A percentile compares a stretch with the other conserved stretches of the same genome.
phyloP scores from a whole-genome alignment of 2,329 filamentous ascomycete genomes.

The Endoconidiophora laricicola region DNA sequence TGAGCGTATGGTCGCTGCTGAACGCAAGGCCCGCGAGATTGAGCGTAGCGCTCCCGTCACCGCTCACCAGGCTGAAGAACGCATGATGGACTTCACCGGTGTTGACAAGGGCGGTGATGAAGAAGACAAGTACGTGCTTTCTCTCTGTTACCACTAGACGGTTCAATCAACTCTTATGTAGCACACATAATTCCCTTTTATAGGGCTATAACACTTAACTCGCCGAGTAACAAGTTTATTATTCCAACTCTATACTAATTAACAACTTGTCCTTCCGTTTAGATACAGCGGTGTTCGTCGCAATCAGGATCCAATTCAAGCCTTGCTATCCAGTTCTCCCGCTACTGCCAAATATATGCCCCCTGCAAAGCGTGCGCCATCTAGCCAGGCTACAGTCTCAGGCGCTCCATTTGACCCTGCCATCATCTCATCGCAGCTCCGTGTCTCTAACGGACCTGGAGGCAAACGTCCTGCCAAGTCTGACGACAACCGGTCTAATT shows the following conservation, averaged over 20 bases:
- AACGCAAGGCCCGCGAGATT: conserved; percentile 77
- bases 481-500: conserved; percentile 1
- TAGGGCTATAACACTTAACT: background rate
- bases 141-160: background rate
- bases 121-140: conserved; percentile 61
- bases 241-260: background rate
- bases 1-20: conserved; percentile 60
- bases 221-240: too few relatives aligned
- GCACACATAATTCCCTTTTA: background rate
- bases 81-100: conserved; percentile 51
- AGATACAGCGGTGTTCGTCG: conserved; percentile 87
- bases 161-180: too few relatives aligned
- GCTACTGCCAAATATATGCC: conserved; percentile 57
- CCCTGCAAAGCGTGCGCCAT: conserved; percentile 68
- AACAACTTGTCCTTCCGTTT: conserved; percentile 8
- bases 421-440: conserved; percentile 73
- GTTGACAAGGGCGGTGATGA: conserved; percentile 62
- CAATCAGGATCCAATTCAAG: conserved; percentile 38
- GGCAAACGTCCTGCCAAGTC: conserved; percentile 6
- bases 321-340: conserved; percentile 25
- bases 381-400: conserved; percentile 53
- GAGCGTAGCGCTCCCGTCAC: conserved; percentile 59
- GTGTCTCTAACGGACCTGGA: conserved; percentile 2
- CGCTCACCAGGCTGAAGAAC: conserved; percentile 77
- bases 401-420: conserved; percentile 72